Evolutionary conservation across 441 rosid genomes (phyloP), one percentile per base, ranked within the genome.

Genomic region (Croton setiger): DNA sequence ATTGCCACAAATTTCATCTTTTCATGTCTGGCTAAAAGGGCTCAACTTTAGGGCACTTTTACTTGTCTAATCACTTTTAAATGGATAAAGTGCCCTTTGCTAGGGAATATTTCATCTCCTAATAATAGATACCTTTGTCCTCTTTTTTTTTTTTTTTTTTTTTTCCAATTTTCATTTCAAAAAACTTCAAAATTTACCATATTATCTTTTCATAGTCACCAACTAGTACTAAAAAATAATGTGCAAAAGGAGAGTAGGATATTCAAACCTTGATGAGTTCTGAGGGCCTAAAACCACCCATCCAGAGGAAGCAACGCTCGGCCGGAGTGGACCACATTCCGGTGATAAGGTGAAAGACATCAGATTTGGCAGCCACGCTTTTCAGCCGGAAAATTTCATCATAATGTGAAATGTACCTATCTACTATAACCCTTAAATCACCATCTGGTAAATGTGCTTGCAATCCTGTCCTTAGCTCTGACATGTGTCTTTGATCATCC

Each of bases 221-320:
- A 15, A 7, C 1, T 15, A 45, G 43, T 18, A 5, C 20, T 11
- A 13, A 2, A 45, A 9, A 10, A 10, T 20, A 23, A 33, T n/a
- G 20, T 27, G 64, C 36, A 44, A 13, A 33, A 43, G 43, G 31
- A 23, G 7, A 36, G 2, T 8, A 21, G 20, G 21, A 48, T 49
- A 9, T 33, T n/a, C 68, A 53, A 61, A 92, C 99, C 98, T 91
- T 95, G 82, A 95, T 88, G 75, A 95, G 84, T 62, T 92, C 97
- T 8, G 98, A 95, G 5, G 99, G 99, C 35, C 97, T 86, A 54
- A 91, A 95, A 48, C 97, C 99, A 7, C 98, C 99, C 84, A 95
- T 78, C 99, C 99, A 95, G 79, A 91, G 81, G 86, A 92, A 95
- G 78, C 99, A 95, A 23, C 99, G 86, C 61, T 95, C 99, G 0